A percentile compares a stretch with the other conserved stretches of the same genome.
Conservation (phyloP, 176 grass and related monocot genomes). For the Stipa capillata region DNA sequence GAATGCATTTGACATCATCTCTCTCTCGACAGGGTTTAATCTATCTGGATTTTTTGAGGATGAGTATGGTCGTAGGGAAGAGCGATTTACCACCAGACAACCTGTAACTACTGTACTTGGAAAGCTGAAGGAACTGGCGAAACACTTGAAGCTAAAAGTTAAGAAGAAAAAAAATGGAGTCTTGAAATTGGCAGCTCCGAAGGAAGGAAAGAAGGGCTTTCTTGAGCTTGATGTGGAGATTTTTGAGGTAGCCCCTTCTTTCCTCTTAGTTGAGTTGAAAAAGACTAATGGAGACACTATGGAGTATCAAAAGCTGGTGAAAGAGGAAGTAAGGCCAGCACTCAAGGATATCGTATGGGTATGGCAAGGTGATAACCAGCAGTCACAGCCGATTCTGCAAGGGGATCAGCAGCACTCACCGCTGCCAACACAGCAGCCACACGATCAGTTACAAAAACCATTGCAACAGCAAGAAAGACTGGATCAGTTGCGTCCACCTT, state of each 20-base stretch:
- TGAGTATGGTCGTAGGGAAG: slow-evolving; percentile 36
- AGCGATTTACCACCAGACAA: slow-evolving; percentile 68
- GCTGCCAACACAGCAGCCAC: background rate
- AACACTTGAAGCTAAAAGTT: slow-evolving; percentile 50
- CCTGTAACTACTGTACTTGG: slow-evolving; percentile 41
- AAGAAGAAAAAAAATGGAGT: slow-evolving; percentile 74
- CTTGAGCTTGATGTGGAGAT: slow-evolving; percentile 72
- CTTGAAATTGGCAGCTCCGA: slow-evolving; percentile 47
- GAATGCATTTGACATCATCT: slow-evolving; percentile 94
- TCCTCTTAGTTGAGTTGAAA: slow-evolving; percentile 85
- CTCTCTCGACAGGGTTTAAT: slow-evolving; percentile 74
- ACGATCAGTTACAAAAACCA: background rate
- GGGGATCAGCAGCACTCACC: background rate
- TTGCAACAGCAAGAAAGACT: slow-evolving; percentile 12
- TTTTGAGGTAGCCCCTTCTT: slow-evolving; percentile 65
- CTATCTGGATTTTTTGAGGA: slow-evolving; percentile 78
- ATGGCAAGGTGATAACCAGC: slow-evolving; percentile 65
- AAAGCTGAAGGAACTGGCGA: slow-evolving; percentile 67
- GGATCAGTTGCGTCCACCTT: background rate
- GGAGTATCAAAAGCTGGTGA: slow-evolving; percentile 74
- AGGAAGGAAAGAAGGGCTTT: slow-evolving; percentile 81
- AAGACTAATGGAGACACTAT: slow-evolving; percentile 68
- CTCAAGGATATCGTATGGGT: slow-evolving; percentile 87
- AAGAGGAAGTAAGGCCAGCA: slow-evolving; percentile 75
- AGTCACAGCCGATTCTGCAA: slow-evolving; percentile 14